Base-by-base conservation (phyloP, 1,284 basidiomycete species). In the Ceratobasidium sp. region DNA sequence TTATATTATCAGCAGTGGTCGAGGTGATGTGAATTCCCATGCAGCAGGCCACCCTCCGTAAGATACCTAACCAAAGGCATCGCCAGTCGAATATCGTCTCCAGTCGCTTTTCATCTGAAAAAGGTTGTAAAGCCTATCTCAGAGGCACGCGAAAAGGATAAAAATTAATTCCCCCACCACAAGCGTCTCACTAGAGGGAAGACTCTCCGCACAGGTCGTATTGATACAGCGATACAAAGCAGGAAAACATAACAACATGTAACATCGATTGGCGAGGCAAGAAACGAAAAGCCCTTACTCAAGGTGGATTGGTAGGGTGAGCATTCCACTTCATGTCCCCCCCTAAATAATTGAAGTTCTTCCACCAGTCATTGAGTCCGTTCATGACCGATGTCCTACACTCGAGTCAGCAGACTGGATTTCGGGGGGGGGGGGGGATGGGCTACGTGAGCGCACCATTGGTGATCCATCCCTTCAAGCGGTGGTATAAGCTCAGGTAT, bases 401-500 rank as follows among this genome's bases (percentile, higher is more conserved):
- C 3, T 5, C 38, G 16, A 23, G 18, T 38, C 11, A 33, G 36
- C n/a, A 14, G 12, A 36, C 33, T 11, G 16, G 21, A 40, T 11
- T 40, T 12, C 1, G n/a, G 21, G 21, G 21, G 51, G 3, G 5
- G n/a, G 21, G 21, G 21, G 51, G 3, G 38, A 30, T 30, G 28
- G 56, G 18, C 8, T 23, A 42, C 33, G 38, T 12, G 38, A 23
- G 23, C 51, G 38, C 30, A 67, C 64, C 48, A 67, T 56, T 67
- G 64, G 14, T 40, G 53, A 30, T 67, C 64, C 64, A 67, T 67
- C 16, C 64, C 64, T 30, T 67, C 64, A 44, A 67, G 30, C 9
- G 64, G 64, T 56, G 64, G 64, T 67, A 67, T 67, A 28, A 67
- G 64, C 25, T 67, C 64, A 28, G 64, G 64, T 36, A 53, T 48